These are phyloP conservation scores for Jackrogersella multiformis DNA, from an alignment of 495 filamentous ascomycete genomes.

Conservation along the genomic window DNA sequence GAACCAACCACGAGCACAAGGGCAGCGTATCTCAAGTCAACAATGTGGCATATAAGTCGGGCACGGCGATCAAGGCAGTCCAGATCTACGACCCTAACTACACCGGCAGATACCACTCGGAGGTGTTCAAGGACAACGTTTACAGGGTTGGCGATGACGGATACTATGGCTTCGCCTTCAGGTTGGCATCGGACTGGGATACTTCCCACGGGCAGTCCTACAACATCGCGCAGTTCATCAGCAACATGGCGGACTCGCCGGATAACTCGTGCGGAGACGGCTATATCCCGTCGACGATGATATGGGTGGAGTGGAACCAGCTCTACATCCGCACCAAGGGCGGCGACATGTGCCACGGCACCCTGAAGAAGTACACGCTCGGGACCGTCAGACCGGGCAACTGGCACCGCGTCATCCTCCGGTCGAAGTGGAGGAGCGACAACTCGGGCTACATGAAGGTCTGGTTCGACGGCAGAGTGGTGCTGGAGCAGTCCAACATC, in stretches of 20 bases:
- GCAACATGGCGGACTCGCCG: conserved; percentile 48
- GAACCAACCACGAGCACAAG: conserved; percentile 49
- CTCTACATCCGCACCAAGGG: conserved; percentile 58
- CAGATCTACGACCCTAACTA: conserved; percentile 59
- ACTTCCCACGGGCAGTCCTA: conserved; percentile 55
- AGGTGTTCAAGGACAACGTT: conserved; percentile 54
- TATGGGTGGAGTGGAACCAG: conserved; percentile 56
- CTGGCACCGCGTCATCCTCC: conserved; percentile 60
- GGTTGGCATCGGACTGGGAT: conserved; percentile 59
- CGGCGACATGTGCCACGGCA: conserved; percentile 49
- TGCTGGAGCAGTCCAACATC: conserved; percentile 51
- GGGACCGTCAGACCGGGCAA: conserved; percentile 52
- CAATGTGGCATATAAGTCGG: conserved; percentile 54
- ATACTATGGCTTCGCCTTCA: conserved; percentile 64
- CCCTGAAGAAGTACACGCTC: conserved; percentile 44
- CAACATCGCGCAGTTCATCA: conserved; percentile 65
- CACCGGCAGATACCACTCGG: conserved; percentile 62
- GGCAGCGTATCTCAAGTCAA: conserved; percentile 57
- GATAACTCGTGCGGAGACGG: conserved; percentile 56
- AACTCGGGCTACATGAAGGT: conserved; percentile 56
- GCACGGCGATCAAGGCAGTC: conserved; percentile 60
- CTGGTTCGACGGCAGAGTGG: conserved; percentile 59
- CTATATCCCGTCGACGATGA: conserved; percentile 63
- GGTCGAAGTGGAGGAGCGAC: conserved; percentile 56
- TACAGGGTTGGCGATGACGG: conserved; percentile 59